phyloP scores from a whole-genome alignment of 345 rosid species.

The Syzygium aqueum region DNA sequence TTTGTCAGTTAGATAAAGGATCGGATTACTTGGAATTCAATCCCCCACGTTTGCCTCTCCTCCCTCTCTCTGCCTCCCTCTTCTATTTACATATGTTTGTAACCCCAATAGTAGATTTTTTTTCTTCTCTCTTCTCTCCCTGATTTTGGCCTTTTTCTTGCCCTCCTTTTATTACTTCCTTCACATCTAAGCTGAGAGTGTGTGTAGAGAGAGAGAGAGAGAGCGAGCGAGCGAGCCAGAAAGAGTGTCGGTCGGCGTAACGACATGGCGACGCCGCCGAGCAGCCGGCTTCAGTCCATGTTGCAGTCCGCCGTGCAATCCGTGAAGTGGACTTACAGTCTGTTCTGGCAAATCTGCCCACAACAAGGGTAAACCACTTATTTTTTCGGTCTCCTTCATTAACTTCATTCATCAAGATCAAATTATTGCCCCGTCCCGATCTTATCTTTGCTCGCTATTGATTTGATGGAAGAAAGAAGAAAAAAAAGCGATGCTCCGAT shows the following conservation, averaged over 20 bases:
- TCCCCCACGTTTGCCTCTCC: constrained; percentile 5
- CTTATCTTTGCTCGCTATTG: not conserved
- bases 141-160: not conserved
- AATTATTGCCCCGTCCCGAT: not conserved
- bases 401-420: not conserved
- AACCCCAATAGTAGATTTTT: not conserved
- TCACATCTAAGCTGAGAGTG: not conserved
- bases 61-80: not conserved
- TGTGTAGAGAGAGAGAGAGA: not conserved
- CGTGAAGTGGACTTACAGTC: constrained; percentile 89
- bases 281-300: constrained; percentile 53
- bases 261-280: constrained; percentile 43
- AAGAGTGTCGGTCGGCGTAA: not conserved
- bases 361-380: constrained; percentile 62
- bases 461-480: not conserved
- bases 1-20: not conserved
- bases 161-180: not conserved
- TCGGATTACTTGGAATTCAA: constrained; percentile 9
- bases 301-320: constrained; percentile 86
- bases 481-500: not conserved
- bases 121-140: not conserved
- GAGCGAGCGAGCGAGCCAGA: not conserved
- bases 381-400: not conserved
- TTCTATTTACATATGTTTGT: constrained; percentile 3
- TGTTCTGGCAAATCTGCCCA: constrained; percentile 92